These are phyloP conservation scores for Penicillium olsonii DNA, from an alignment of 2,329 filamentous ascomycete genomes.

Conservation along the genomic window DNA sequence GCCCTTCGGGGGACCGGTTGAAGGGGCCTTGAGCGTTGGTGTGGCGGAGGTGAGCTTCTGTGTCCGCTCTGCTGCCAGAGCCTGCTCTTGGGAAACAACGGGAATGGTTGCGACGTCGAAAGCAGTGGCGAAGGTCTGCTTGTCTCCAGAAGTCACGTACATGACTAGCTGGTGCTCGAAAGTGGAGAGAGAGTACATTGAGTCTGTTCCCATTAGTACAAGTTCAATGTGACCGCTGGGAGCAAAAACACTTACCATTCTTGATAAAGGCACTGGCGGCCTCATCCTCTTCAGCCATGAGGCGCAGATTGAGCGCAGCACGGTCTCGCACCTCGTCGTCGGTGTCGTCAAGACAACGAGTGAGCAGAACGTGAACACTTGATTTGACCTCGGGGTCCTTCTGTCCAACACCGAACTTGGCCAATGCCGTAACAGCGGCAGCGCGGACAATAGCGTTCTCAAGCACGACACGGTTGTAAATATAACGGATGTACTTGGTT, in stretches of 20 bases:
- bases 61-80: conserved; percentile 90
- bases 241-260: conserved; percentile 64
- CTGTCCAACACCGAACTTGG: conserved; percentile 96
- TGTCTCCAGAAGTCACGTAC: conserved; percentile 93
- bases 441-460: conserved; percentile 96
- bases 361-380: conserved; percentile 89
- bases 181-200: conserved; percentile 89
- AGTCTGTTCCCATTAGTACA: conserved; percentile 60
- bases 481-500: conserved; percentile 98
- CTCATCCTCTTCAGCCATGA: conserved; percentile 91
- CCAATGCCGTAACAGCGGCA: conserved; percentile 89
- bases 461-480: conserved; percentile 96
- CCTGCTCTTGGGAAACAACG: conserved; percentile 92
- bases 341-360: conserved; percentile 90
- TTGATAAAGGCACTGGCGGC: conserved; percentile 86
- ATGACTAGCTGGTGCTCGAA: conserved; percentile 97
- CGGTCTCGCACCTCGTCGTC: conserved; percentile 97
- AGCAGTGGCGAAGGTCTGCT: conserved; percentile 76
- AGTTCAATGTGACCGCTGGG: not conserved
- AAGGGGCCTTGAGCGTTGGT: conserved; percentile 90
- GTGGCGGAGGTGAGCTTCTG: conserved; percentile 95
- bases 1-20: conserved; percentile 73
- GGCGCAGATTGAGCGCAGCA: conserved; percentile 83
- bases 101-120: conserved; percentile 93
- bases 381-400: conserved; percentile 96